These are phyloP conservation scores for Selaginella tamariscina DNA, from an alignment of 75 land plant species.

Conservation along the genomic window DNA sequence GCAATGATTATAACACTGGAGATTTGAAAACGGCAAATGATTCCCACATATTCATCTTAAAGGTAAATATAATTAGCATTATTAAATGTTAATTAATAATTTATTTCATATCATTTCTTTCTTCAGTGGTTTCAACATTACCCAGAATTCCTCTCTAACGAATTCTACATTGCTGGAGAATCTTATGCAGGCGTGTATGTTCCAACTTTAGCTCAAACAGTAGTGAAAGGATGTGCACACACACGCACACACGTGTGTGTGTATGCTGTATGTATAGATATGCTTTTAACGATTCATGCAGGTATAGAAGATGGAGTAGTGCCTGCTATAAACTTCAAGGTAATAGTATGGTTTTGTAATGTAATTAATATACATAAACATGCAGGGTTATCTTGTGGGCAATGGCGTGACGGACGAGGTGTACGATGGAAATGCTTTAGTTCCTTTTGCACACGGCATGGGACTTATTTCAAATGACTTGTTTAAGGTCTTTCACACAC, in stretches of 20 bases:
- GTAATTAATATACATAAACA: neutral
- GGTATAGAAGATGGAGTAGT: constrained; percentile 51
- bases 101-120: neutral
- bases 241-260: no score
- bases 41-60: neutral
- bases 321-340: constrained; percentile 76
- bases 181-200: neutral
- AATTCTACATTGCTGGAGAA: neutral
- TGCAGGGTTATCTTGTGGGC: constrained; percentile 85
- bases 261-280: neutral
- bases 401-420: constrained; percentile 64
- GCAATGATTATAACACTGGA: neutral
- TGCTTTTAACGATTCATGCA: constrained; percentile 17
- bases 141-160: neutral
- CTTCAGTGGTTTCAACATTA: neutral
- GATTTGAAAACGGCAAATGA: neutral
- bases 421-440: constrained; percentile 78
- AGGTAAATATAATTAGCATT: no score
- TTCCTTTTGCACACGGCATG: constrained; percentile 94
- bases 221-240: neutral
- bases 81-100: neutral
- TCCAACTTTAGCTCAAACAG: neutral
- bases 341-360: constrained; percentile 13
- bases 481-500: constrained; percentile 55
- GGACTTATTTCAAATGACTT: constrained; percentile 68